Evolutionary conservation across 169 alveolate species (phyloP), one percentile per base, ranked within the genome.

Genomic region (Cryptosporidium felis): DNA sequence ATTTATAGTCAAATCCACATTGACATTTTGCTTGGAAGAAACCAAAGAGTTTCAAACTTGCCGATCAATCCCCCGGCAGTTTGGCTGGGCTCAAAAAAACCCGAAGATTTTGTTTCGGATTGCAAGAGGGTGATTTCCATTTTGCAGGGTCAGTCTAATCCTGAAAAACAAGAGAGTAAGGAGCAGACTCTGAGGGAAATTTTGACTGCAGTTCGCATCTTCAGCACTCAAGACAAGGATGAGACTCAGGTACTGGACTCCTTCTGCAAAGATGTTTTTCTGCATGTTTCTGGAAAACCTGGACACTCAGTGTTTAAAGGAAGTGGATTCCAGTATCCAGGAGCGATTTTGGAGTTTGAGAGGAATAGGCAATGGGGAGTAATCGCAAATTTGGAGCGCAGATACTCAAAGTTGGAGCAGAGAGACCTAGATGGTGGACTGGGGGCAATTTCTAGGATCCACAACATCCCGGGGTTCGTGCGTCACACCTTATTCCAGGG

Each of bases 311-410:
- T 74, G 3, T 74, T 74, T 38, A 74, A 74, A 49, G 85, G 85
- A 14, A 74, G 74, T 36, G 85, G 85, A 16, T 74, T 74, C 41
- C 36, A 59, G 21, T 74, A 74, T 56, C 85, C 85, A 16, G 85
- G 85, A 36, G 63, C 85, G 40, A 74, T 74, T 51, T 34, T 74
- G 21, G 85, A 74, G 18, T 49, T 74, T 36, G 85, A 74, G 16
- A 74, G 85, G 40, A 49, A 74, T 49, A 49, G 85, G 12, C 85
- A 74, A 10, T 74, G 85, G 85, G 45, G 53, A 32, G 45, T 74
- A 10, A 74, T 74, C 14, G 28, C 85, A 51, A 74, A 41, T 23
- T 74, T 74, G 59, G 47, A 18, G 28, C 32, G 12, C 4, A 74
- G 56, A 36, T 74, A 53, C 9, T 56, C 67, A 3, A 36, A 74